Evolutionary conservation across 331 rosid species (phyloP).

Genomic region (Arachis monticola): DNA sequence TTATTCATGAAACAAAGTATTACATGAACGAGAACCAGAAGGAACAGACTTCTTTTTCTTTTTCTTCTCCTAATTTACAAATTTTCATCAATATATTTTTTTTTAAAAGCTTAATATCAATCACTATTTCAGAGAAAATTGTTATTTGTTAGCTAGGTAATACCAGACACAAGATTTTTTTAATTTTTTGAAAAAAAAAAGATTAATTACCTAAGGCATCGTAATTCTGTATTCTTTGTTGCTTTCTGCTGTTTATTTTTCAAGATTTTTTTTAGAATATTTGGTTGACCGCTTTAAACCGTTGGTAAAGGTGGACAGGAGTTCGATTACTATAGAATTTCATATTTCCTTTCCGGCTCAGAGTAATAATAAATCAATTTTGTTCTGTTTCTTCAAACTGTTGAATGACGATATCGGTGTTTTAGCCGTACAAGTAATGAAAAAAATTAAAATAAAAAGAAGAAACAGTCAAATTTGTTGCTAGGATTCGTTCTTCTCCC

Average conservation of each 20-base stretch:
- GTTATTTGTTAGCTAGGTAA: neutral
- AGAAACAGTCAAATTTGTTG: slow-evolving; percentile 33
- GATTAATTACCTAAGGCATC: slow-evolving; percentile 1
- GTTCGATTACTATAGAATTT: neutral
- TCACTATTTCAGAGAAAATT: neutral
- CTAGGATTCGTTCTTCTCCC: neutral
- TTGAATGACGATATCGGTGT: slow-evolving; percentile 17
- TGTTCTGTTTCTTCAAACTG: slow-evolving; percentile 13
- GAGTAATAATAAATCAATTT: slow-evolving; percentile 4
- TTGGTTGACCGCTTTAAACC: neutral
- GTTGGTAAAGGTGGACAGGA: neutral
- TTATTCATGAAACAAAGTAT: neutral
- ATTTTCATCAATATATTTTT: neutral
- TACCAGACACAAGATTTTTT: neutral
- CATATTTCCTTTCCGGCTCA: neutral
- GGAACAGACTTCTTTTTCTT: neutral
- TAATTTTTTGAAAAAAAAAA: neutral
- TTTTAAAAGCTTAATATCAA: neutral
- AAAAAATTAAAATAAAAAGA: slow-evolving; percentile 11
- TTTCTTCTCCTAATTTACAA: no score
- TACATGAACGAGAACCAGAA: neutral
- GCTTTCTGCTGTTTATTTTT: neutral
- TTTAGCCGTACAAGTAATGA: slow-evolving; percentile 36
- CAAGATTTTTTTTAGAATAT: neutral
- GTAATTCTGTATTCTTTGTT: neutral